phyloP scores from a whole-genome alignment of 2,329 filamentous ascomycete species.

The Trichoderma pleuroti region DNA sequence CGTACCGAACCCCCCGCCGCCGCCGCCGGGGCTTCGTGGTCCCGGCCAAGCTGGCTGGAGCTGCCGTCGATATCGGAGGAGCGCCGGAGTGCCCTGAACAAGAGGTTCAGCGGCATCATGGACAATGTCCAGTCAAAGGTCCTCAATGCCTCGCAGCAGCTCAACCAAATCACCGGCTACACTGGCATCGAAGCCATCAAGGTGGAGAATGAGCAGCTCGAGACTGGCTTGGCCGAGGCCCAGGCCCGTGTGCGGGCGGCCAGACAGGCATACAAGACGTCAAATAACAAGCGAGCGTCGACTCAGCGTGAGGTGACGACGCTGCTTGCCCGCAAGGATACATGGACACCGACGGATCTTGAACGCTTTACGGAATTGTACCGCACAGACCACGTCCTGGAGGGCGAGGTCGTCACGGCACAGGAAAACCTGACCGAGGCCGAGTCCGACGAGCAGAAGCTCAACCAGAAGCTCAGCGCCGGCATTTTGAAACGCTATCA shows the following conservation, averaged over 20 bases:
- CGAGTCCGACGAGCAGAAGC: conserved; percentile 76
- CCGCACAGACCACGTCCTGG: conserved; percentile 86
- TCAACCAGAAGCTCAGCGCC: conserved; percentile 70
- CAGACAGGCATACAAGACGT: conserved; percentile 75
- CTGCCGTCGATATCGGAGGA: conserved; percentile 35
- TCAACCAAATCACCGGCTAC: conserved; percentile 95
- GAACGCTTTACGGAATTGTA: conserved; percentile 94
- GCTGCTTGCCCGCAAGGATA: conserved; percentile 87
- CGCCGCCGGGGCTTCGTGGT: not conserved
- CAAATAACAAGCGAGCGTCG: conserved; percentile 75
- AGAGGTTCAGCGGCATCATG: conserved; percentile 58
- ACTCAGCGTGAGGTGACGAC: conserved; percentile 96
- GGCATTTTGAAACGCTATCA: conserved; percentile 90
- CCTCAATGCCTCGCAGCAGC: conserved; percentile 77
- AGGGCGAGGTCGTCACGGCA: conserved; percentile 72
- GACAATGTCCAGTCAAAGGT: conserved; percentile 84
- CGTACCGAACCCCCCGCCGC: not conserved
- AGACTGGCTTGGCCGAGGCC: conserved; percentile 54
- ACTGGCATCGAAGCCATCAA: conserved; percentile 86
- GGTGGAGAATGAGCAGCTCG: conserved; percentile 67
- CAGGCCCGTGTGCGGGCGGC: conserved; percentile 66
- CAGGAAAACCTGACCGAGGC: conserved; percentile 69
- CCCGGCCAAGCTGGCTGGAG: conserved; percentile 20
- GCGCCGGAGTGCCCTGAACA: conserved; percentile 33
- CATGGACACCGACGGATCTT: conserved; percentile 81